Percentiles rank a stretch among this genome's conserved stretches.
Evolutionary conservation across 192 early-diverging fungal species (phyloP).

Genomic region (Umbelopsis sp.): DNA sequence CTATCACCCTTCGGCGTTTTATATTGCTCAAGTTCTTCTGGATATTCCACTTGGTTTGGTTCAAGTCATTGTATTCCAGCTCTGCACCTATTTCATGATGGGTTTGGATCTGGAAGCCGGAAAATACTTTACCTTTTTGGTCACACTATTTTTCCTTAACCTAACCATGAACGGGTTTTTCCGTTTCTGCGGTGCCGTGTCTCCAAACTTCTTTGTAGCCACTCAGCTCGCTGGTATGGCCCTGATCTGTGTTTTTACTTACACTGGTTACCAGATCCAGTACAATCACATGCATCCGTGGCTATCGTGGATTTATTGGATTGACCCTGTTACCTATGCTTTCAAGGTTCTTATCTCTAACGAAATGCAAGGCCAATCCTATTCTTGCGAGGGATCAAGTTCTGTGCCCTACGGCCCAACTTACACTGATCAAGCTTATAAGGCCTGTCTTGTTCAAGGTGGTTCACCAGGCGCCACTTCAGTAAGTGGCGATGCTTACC

Average conservation of each 20-base stretch:
- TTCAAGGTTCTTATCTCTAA: slow-evolving; percentile 68
- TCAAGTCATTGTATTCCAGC: slow-evolving; percentile 56
- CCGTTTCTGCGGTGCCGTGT: slow-evolving; percentile 56
- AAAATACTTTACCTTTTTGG: slow-evolving; percentile 59
- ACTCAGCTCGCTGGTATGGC: slow-evolving; percentile 54
- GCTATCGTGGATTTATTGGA: slow-evolving; percentile 70
- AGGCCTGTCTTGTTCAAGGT: slow-evolving; percentile 67
- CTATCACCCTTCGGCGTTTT: slow-evolving; percentile 63
- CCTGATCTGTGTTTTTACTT: slow-evolving; percentile 54
- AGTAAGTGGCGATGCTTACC: slow-evolving; percentile 65
- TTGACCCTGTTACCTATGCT: slow-evolving; percentile 72
- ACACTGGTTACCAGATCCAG: slow-evolving; percentile 65
- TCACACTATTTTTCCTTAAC: slow-evolving; percentile 56
- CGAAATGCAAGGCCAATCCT: slow-evolving; percentile 56
- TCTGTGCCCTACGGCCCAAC: slow-evolving; percentile 31
- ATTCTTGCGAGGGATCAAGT: slow-evolving; percentile 38
- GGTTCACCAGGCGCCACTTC: slow-evolving; percentile 50
- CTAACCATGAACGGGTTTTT: slow-evolving; percentile 63
- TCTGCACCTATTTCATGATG: slow-evolving; percentile 66
- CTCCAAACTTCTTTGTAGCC: slow-evolving; percentile 54
- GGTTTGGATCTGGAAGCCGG: slow-evolving; percentile 52
- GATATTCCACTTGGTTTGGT: slow-evolving; percentile 54
- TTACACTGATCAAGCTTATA: slow-evolving; percentile 43
- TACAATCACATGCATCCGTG: slow-evolving; percentile 62
- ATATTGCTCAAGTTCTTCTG: slow-evolving; percentile 54